Base-by-base conservation (phyloP, 768 basidiomycete genomes). In the Termitomyces titanicus region DNA sequence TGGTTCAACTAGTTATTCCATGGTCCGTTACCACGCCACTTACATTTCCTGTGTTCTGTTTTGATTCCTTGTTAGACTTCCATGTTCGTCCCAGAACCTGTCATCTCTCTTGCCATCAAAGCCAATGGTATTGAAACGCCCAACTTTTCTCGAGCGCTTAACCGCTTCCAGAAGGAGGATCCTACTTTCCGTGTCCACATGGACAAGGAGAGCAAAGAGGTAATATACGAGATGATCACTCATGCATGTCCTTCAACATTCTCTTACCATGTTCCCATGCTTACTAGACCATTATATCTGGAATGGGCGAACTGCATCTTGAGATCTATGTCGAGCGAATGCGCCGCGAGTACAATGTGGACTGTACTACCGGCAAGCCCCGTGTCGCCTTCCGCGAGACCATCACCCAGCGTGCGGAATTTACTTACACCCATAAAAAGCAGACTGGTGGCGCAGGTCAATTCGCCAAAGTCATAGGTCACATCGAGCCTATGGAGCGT, bases 271-370 rank as follows among this genome's bases (percentile, higher is more conserved):
- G 24, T 18, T 48, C 31, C 18, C 10, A 40, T 24, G 40, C 40
- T 51, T 3, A 15, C 17, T 61, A 94, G 92, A 98, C 96, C 15
- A 98, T 99, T 70, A 98, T 99, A 61, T 98, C 95, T 29, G 97
- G 97, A 20, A 99, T 99, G 97, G 97, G 97, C 24, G 97, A 99
- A 70, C 83, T 99, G 17, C 97, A 99, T 68, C 82, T 99, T 22
- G 97, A 99, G 66, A 96, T 99, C 66, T 98, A 99, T 73, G 94
- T 98, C 57, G 97, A 99, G 69, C 92, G 97, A 38, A 98, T 99
- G 94, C 88, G 86, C 63, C 90, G 97, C 50, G 97, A 99, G 72
- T 99, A 99, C 72, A 91, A 90, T 53, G 92, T 94, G 18, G 86
- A 92, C 40, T 97, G 94, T 65, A 79, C 85, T 15, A 98, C 96